Evolutionary conservation across 1,284 basidiomycete species (phyloP).

Genomic region (Pseudozyma thailandica): DNA sequence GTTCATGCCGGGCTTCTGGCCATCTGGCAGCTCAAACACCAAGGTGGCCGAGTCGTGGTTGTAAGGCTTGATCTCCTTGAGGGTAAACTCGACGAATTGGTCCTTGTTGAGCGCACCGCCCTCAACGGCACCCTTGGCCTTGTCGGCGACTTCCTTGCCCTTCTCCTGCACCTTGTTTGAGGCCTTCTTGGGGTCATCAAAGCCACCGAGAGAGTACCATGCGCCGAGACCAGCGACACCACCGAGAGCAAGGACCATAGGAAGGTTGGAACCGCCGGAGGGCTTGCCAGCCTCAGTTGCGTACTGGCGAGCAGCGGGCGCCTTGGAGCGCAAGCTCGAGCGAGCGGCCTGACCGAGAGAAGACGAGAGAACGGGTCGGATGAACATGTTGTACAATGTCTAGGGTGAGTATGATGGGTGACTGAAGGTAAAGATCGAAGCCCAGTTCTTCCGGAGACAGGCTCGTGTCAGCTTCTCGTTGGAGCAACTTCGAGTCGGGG

Average conservation of each 20-base stretch:
- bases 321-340: constrained; percentile 44
- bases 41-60: constrained; percentile 91
- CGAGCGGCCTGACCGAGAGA: constrained; percentile 49
- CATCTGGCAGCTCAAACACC: constrained; percentile 85
- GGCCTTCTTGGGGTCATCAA: constrained; percentile 54
- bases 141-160: constrained; percentile 36
- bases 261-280: constrained; percentile 53
- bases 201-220: constrained; percentile 62
- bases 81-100: constrained; percentile 80
- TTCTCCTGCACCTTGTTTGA: constrained; percentile 50
- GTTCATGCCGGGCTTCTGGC: constrained; percentile 80
- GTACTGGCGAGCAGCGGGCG: constrained; percentile 37
- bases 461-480: too few relatives aligned
- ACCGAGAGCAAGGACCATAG: constrained; percentile 59
- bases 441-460: too few relatives aligned
- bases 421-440: background rate
- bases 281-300: constrained; percentile 51
- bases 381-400: constrained; percentile 32
- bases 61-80: constrained; percentile 86
- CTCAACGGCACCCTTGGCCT: constrained; percentile 31
- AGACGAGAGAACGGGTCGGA: constrained; percentile 46
- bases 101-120: constrained; percentile 70
- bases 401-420: background rate
- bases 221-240: constrained; percentile 64
- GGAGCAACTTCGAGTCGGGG: background rate